These are phyloP conservation scores for Crithidia acanthocephali DNA, from an alignment of 208 protist genomes.

Conservation along the genomic window DNA sequence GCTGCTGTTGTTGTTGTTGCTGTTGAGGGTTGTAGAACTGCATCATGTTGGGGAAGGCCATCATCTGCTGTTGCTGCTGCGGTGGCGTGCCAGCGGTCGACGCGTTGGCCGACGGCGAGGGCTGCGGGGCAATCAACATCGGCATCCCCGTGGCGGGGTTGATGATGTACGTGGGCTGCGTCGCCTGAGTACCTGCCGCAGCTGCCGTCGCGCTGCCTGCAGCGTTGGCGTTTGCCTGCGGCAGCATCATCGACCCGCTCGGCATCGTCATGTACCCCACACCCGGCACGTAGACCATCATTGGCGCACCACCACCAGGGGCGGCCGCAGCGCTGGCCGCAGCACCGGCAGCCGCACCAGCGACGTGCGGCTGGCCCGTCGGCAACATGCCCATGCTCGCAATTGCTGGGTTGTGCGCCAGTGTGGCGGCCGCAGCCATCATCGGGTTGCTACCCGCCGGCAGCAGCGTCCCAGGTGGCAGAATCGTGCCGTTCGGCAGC, in stretches of 20 bases:
- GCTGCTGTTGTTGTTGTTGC: constrained; percentile 15
- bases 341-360: neutral
- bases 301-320: constrained; percentile 10
- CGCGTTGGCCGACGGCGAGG: constrained; percentile 1
- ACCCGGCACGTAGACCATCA: constrained; percentile 35
- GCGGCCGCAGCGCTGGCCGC: neutral
- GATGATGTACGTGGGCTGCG: constrained; percentile 32
- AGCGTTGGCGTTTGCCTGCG: neutral
- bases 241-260: constrained; percentile 15
- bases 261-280: constrained; percentile 35
- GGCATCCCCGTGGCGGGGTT: constrained; percentile 35
- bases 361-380: neutral
- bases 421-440: constrained; percentile 16
- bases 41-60: constrained; percentile 21
- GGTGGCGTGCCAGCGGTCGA: constrained; percentile 19
- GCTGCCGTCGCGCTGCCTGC: neutral
- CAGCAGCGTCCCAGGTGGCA: neutral
- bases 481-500: constrained; percentile 12
- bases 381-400: constrained; percentile 30
- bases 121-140: constrained; percentile 17
- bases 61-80: constrained; percentile 31
- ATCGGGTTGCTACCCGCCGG: constrained; percentile 11
- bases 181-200: constrained; percentile 1
- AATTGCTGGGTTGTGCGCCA: constrained; percentile 21
- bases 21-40: constrained; percentile 26